These are phyloP conservation scores for Clathrospora elynae DNA, from an alignment of 2,329 filamentous ascomycete genomes.

Conservation along the genomic window DNA sequence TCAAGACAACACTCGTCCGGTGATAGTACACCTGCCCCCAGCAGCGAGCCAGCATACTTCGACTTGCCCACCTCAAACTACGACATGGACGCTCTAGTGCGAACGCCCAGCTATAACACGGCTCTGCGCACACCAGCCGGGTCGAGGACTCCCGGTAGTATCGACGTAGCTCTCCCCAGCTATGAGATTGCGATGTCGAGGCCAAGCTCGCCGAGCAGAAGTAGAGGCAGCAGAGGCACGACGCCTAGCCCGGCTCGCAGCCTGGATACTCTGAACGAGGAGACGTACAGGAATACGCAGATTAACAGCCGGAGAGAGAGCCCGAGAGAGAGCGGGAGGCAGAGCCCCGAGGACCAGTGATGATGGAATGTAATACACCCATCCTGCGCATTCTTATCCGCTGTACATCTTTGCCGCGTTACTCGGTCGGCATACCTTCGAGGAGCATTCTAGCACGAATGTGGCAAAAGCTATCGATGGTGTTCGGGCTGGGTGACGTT, in stretches of 20 bases:
- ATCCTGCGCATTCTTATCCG: conserved; percentile 9
- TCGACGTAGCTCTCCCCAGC: conserved; percentile 49
- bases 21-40: conserved; percentile 43
- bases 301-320: conserved; percentile 39
- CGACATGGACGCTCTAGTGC: conserved; percentile 54
- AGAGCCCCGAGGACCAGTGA: conserved; percentile 31
- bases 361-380: conserved; percentile 33
- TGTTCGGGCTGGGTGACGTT: neutral
- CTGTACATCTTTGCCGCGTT: neutral
- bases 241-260: conserved; percentile 44
- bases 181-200: conserved; percentile 55
- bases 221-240: conserved; percentile 36
- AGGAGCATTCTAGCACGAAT: neutral
- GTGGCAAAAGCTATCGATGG: conserved; percentile 1
- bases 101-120: conserved; percentile 59
- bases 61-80: conserved; percentile 31
- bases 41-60: conserved; percentile 29
- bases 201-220: conserved; percentile 47
- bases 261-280: conserved; percentile 44
- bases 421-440: neutral
- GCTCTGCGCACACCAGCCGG: conserved; percentile 54
- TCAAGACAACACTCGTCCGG: conserved; percentile 43
- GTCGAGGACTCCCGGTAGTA: conserved; percentile 46
- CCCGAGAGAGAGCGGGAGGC: too few species aligned
- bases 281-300: conserved; percentile 46